phyloP scores from a whole-genome alignment of 2,329 filamentous ascomycete genomes.

The Aspergillus caelatus region DNA sequence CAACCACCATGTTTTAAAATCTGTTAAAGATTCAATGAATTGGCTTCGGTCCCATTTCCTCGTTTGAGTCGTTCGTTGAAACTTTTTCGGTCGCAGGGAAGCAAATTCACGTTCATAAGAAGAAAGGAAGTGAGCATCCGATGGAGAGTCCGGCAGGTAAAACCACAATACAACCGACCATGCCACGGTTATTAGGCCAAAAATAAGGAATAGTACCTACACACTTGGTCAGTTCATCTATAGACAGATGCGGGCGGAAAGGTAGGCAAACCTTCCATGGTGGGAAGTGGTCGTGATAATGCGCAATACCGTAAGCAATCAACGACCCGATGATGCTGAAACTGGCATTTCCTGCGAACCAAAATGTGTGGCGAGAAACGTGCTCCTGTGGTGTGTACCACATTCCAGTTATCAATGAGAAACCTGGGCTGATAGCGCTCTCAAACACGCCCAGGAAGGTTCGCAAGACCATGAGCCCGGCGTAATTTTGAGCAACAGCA shows the following conservation, averaged over 20 bases:
- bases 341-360: conserved; percentile 27
- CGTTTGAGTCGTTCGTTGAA: conserved; percentile 13
- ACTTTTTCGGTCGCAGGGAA: conserved; percentile 14
- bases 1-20: conserved; percentile 37
- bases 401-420: conserved; percentile 35
- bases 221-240: not conserved
- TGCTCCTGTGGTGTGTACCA: conserved; percentile 31
- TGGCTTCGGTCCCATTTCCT: conserved; percentile 22
- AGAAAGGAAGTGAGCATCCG: conserved; percentile 19
- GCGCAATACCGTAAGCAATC: conserved; percentile 25
- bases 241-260: not conserved
- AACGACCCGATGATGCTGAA: conserved; percentile 26
- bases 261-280: conserved; percentile 18
- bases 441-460: conserved; percentile 48
- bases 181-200: conserved; percentile 18
- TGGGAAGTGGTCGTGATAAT: conserved; percentile 12
- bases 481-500: conserved; percentile 37
- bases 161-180: conserved; percentile 19
- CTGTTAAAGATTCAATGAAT: conserved; percentile 33
- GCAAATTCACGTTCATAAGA: conserved; percentile 13
- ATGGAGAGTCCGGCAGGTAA: conserved; percentile 20
- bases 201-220: conserved; percentile 22
- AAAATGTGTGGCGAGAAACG: conserved; percentile 26
- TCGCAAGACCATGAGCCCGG: conserved; percentile 40
- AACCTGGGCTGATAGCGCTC: conserved; percentile 36